Evolutionary conservation across 2,329 filamentous ascomycete species (phyloP).

Genomic region (Fusarium nelsonii): DNA sequence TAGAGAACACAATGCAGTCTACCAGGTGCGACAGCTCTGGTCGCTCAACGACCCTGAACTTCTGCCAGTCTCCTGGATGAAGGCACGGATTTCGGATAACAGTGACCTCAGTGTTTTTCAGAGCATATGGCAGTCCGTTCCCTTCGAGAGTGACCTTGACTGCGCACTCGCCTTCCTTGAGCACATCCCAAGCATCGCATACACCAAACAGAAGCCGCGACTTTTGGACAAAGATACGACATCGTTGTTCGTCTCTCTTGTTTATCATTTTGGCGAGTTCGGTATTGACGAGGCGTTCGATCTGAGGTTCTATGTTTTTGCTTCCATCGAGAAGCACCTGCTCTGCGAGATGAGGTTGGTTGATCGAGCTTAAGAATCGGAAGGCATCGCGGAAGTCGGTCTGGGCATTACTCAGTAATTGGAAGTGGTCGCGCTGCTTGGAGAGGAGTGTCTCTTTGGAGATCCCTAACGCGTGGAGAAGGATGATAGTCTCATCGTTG

Average conservation of each 20-base stretch:
- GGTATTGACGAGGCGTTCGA: background rate
- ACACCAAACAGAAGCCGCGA: conserved; percentile 1
- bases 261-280: conserved; percentile 1
- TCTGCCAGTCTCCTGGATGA: conserved; percentile 15
- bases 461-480: rapidly evolving
- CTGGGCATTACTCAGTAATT: background rate
- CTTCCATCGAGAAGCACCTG: background rate
- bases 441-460: background rate
- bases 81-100: conserved; percentile 17
- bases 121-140: background rate
- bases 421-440: background rate
- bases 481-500: conserved; percentile 8
- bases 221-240: background rate
- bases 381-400: background rate
- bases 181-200: background rate
- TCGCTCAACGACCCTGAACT: conserved; percentile 1
- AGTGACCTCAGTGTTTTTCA: background rate
- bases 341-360: background rate
- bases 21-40: background rate
- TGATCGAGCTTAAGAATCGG: conserved; percentile 11
- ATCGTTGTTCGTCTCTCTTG: background rate
- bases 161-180: conserved; percentile 2
- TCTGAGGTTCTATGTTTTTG: background rate
- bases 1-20: conserved; percentile 10
- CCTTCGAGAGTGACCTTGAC: background rate